phyloP scores from a whole-genome alignment of 108 stramenopile species.

The Cyclotella atomus region DNA sequence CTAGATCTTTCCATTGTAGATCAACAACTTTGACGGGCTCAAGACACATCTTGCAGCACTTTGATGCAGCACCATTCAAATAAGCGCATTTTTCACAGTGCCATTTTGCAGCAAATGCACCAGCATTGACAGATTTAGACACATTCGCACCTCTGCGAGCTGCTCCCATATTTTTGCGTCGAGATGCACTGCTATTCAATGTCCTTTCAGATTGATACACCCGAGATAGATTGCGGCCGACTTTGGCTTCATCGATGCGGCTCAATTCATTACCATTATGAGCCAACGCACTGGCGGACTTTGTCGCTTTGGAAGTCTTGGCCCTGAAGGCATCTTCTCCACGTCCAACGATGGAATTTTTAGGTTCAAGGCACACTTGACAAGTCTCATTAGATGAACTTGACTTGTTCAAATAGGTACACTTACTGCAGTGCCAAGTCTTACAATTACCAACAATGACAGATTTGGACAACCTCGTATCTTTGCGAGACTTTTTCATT shows the following conservation, averaged over 20 bases:
- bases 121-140: constrained; percentile 3
- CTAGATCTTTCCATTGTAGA: background rate
- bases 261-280: too few species aligned
- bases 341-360: background rate
- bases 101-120: background rate
- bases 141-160: background rate
- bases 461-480: background rate
- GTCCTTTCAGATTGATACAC: too few species aligned
- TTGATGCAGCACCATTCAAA: background rate
- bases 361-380: background rate
- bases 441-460: too few species aligned
- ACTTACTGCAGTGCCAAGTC: too few species aligned
- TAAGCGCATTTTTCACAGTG: background rate
- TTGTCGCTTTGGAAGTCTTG: background rate
- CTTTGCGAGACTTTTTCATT: background rate
- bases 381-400: background rate
- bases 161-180: background rate
- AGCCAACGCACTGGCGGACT: too few species aligned
- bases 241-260: too few species aligned
- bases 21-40: background rate
- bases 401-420: background rate
- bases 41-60: background rate
- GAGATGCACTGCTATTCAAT: background rate
- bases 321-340: background rate
- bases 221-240: too few species aligned